These are phyloP conservation scores for Trypanosoma mega DNA, from an alignment of 208 protist genomes.

Conservation along the genomic window DNA sequence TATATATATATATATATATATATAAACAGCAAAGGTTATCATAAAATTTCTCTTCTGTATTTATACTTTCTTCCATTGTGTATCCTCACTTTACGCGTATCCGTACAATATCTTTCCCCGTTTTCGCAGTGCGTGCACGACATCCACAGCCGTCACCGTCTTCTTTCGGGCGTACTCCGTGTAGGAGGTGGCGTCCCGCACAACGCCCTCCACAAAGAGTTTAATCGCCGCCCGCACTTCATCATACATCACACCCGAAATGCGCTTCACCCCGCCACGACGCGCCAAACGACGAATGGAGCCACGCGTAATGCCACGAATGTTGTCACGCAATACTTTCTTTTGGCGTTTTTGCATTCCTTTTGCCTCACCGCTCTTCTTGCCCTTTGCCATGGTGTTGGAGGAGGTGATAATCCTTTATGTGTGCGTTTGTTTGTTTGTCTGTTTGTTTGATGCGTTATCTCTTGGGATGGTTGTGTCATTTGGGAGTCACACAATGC, in stretches of 20 bases:
- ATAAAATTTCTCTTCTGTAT: background rate
- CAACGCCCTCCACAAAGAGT: conserved; percentile 61
- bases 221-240: no score
- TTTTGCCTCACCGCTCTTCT: conserved; percentile 39
- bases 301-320: no score
- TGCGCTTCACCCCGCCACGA: no score
- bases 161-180: conserved; percentile 62
- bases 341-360: no score
- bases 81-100: conserved; percentile 46
- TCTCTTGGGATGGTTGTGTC: no score
- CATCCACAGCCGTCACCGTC: conserved; percentile 74
- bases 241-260: no score
- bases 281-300: no score
- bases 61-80: background rate
- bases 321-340: no score
- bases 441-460: no score
- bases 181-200: conserved; percentile 67
- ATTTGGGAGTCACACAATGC: no score
- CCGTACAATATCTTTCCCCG: conserved; percentile 81
- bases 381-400: conserved; percentile 19
- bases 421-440: conserved; percentile 7
- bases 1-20: conserved; percentile 20
- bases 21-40: background rate
- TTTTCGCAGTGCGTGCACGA: conserved; percentile 81
- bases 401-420: background rate